phyloP scores from a whole-genome alignment of 495 filamentous ascomycete genomes.

The Talaromyces thailandensis region DNA sequence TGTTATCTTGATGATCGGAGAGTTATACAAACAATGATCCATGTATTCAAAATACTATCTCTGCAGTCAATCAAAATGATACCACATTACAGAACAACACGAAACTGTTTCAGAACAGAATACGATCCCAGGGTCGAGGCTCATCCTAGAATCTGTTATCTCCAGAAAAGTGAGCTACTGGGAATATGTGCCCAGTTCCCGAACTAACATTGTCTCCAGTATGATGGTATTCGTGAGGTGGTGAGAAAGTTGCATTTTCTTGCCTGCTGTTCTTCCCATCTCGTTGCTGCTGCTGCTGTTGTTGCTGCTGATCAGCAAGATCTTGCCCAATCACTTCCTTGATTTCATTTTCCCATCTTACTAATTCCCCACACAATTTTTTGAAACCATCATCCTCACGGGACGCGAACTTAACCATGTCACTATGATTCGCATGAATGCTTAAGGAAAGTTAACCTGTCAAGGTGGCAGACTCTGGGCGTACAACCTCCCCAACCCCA shows the following conservation, averaged over 20 bases:
- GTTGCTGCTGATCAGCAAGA: background rate
- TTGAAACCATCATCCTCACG: conserved; percentile 25
- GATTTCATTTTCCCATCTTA: background rate
- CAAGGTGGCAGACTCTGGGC: conserved; percentile 13
- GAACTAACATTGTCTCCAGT: background rate
- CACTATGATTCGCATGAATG: conserved; percentile 27
- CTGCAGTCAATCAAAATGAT: background rate
- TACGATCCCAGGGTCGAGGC: background rate
- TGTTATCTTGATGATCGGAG: background rate
- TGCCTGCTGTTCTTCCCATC: background rate
- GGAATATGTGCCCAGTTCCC: background rate
- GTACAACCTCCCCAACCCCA: conserved; percentile 5
- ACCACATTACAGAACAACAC: background rate
- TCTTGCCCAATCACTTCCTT: background rate
- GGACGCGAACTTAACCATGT: conserved; percentile 29
- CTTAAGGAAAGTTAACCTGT: conserved; percentile 14
- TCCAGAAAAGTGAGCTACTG: background rate
- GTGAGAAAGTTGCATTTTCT: background rate
- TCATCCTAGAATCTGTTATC: background rate
- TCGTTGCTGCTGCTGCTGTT: background rate
- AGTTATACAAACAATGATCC: background rate
- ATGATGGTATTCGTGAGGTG: background rate
- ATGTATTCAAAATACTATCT: background rate
- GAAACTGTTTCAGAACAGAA: background rate
- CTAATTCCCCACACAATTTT: conserved; percentile 10